Conservation (phyloP, 164 flowering plant genomes). For the Euptelea pleiosperma region DNA sequence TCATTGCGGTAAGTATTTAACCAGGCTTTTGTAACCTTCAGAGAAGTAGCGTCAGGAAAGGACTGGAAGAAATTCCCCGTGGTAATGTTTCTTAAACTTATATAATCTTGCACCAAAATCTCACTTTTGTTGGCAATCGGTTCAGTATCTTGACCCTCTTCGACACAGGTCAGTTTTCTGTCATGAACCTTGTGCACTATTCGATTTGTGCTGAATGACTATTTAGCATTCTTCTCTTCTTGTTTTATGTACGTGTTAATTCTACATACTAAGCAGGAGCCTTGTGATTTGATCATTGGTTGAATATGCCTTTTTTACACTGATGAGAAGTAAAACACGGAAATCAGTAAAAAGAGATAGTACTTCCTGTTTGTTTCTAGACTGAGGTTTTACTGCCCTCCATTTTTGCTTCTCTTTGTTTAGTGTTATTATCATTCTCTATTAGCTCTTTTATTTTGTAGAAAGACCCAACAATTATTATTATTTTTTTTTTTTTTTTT, state of each 20-base stretch:
- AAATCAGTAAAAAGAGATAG: background rate
- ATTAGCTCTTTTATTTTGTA: background rate
- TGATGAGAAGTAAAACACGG: background rate
- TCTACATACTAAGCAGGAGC: too few species aligned
- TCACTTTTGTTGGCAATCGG: constrained; percentile 44
- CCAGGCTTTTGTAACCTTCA: constrained; percentile 30
- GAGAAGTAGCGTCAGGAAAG: constrained; percentile 45
- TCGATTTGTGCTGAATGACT: too few species aligned
- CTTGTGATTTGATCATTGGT: too few species aligned
- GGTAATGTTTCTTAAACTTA: constrained; percentile 18
- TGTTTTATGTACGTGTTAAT: too few species aligned
- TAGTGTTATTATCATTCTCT: too few species aligned
- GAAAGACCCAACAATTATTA: background rate
- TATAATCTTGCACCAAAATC: background rate
- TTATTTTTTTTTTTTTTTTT: background rate
- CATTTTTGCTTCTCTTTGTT: too few species aligned
- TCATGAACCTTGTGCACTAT: too few species aligned
- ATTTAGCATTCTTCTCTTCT: too few species aligned
- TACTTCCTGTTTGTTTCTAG: background rate
- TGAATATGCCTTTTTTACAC: too few species aligned
- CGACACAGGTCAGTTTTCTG: constrained; percentile 31
- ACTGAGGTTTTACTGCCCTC: background rate
- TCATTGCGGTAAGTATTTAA: constrained; percentile 36
- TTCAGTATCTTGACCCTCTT: constrained; percentile 48
- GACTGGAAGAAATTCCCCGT: constrained; percentile 44